Base-by-base conservation (phyloP, 306 rosid species). In the Gastrolobium bilobum region DNA sequence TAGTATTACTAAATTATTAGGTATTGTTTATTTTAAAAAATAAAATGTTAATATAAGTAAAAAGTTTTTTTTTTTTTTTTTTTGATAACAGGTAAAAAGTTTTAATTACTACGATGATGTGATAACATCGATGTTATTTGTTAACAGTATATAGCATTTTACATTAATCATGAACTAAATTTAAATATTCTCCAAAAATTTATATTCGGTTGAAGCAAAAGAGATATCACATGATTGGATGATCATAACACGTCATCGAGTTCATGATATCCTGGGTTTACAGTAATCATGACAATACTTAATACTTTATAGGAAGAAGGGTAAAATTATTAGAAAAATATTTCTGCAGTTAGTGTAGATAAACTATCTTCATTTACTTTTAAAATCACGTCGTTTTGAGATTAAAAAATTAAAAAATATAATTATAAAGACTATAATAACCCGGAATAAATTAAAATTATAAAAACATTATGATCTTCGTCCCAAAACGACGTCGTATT, bases 151-250 rank as follows among this genome's bases (percentile, higher is more conserved):
- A 20, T 20, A 11, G 15, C 3, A 11, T 2, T 47, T 10, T 47
- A 47, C 15, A 10, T 11, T 11, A 10, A 47, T 47, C 5, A 47
- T 47, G 6, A 46, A 47, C 10, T 47, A 10, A 52, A 52, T 51
- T 52, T 52, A 52, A 5, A 52, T 1, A 4, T 52, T 52, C 15
- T 9, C 14, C 53, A 20, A 20, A 20, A 20, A 20, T 0, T 20
- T 10, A 53, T 10, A 3, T 35, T 20, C 39, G 47, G 29, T 13
- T 64, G 43, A 34, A 26, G 34, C 3, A 0, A 14, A 38, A 7
- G 47, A 56, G 15, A 68, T 26, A 69, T 58, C 77, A 79, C 59
- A 78, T 43, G 76, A 67, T 58, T 69, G 50, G 35, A 59, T 43
- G 59, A 77, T 77, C 63, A 60, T 58, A 5, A 6, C 70, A 38